These are phyloP conservation scores for Trichosporon sp. DNA, from an alignment of 1,284 basidiomycete species.

Conservation along the genomic window DNA sequence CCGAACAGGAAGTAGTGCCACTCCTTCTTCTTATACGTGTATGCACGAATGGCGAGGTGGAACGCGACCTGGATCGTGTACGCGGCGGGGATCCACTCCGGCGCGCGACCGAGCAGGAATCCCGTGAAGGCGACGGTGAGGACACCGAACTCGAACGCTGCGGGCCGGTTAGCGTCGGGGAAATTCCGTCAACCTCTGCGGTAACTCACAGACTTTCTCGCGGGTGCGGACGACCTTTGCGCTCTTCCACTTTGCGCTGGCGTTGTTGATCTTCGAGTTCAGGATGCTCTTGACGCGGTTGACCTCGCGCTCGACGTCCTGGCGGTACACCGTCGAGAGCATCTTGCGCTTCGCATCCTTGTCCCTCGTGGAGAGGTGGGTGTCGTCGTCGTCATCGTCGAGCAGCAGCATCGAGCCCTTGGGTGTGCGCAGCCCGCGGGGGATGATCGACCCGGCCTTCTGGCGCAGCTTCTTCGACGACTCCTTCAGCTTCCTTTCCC, in stretches of 20 bases:
- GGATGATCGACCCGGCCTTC: slow-evolving; percentile 65
- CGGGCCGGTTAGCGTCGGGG: slow-evolving; percentile 15
- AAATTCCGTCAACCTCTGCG: neutral
- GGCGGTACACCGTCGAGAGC: slow-evolving; percentile 37
- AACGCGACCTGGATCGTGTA: slow-evolving; percentile 65
- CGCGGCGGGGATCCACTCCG: slow-evolving; percentile 62
- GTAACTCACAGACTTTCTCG: slow-evolving; percentile 60
- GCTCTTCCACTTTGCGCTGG: slow-evolving; percentile 75
- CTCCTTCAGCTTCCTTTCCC: slow-evolving; percentile 79
- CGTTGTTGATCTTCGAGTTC: slow-evolving; percentile 60
- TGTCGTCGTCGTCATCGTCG: slow-evolving; percentile 28
- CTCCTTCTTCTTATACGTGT: slow-evolving; percentile 74
- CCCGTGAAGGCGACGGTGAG: slow-evolving; percentile 78
- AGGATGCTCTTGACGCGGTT: slow-evolving; percentile 67
- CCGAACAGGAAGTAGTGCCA: slow-evolving; percentile 96
- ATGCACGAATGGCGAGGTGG: slow-evolving; percentile 74
- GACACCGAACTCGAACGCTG: slow-evolving; percentile 86
- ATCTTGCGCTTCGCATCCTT: slow-evolving; percentile 17
- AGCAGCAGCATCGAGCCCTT: slow-evolving; percentile 46
- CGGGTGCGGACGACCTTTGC: slow-evolving; percentile 86
- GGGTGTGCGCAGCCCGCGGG: slow-evolving; percentile 53
- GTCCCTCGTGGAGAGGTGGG: slow-evolving; percentile 13
- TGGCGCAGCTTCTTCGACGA: slow-evolving; percentile 75
- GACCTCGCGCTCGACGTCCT: slow-evolving; percentile 76
- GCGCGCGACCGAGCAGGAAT: slow-evolving; percentile 73